Conservation (phyloP, 768 basidiomycete genomes). For the Leccinum broughii region DNA sequence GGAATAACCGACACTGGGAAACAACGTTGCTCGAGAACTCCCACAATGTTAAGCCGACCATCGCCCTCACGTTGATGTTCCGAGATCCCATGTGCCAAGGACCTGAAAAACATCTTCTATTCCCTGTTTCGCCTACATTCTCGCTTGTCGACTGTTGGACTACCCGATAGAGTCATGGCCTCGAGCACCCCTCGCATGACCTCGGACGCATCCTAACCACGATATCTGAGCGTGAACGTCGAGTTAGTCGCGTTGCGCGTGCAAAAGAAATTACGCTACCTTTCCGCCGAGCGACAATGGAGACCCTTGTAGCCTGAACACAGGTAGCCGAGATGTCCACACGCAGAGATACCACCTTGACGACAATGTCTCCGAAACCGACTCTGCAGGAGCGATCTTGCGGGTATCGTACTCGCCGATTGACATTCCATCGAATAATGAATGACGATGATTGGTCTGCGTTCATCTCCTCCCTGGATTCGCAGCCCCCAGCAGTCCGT, state of each 20-base stretch:
- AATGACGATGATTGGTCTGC: no score
- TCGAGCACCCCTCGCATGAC: no score
- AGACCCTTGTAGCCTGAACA: constrained; percentile 3
- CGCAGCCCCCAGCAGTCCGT: constrained; percentile 1
- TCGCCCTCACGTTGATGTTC: no score
- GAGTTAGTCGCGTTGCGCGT: neutral
- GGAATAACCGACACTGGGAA: neutral
- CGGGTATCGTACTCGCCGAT: constrained; percentile 1
- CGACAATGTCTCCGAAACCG: constrained; percentile 8
- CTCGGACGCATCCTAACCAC: no score
- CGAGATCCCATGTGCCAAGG: no score
- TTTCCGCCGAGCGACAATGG: constrained; percentile 1
- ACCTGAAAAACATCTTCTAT: no score
- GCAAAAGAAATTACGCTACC: constrained; percentile 1
- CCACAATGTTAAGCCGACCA: neutral
- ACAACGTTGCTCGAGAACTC: neutral
- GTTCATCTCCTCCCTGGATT: constrained; percentile 1
- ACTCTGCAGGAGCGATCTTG: neutral
- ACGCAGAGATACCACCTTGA: constrained; percentile 7
- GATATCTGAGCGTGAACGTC: neutral
- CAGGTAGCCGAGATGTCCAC: neutral
- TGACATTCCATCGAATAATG: constrained; percentile 13
- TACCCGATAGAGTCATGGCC: no score
- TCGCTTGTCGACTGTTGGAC: no score
- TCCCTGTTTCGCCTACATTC: no score